These are phyloP conservation scores for Cryptococcus wingfieldii DNA, from an alignment of 1,284 basidiomycete species.

Conservation along the genomic window DNA sequence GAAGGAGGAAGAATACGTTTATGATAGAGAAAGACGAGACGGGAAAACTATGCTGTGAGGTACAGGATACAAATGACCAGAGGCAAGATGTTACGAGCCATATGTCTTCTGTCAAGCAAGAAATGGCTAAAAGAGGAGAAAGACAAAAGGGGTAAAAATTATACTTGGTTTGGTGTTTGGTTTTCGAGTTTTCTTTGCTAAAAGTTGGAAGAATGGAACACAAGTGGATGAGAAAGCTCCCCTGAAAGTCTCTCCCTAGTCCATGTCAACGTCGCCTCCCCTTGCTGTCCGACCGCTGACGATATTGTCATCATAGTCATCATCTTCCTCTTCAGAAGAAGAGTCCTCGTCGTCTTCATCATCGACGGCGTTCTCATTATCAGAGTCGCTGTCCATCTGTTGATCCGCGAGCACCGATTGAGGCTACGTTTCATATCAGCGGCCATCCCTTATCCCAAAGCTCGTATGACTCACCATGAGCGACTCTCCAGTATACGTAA, in stretches of 20 bases:
- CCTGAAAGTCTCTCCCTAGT: conserved; percentile 10
- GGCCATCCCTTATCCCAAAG: no score
- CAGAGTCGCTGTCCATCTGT: conserved; percentile 47
- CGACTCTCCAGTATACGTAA: conserved; percentile 83
- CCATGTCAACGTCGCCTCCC: conserved; percentile 48
- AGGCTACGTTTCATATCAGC: conserved; percentile 19
- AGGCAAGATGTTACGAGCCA: neutral
- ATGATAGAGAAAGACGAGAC: no score
- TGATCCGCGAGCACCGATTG: conserved; percentile 50
- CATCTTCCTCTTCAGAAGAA: conserved; percentile 32
- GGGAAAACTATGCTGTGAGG: neutral
- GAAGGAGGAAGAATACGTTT: no score
- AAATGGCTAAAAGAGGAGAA: neutral
- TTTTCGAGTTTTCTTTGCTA: neutral
- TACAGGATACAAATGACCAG: neutral
- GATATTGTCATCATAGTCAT: conserved; percentile 44
- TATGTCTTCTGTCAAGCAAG: no score
- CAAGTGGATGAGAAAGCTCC: neutral
- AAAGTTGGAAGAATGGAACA: neutral
- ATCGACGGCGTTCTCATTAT: conserved; percentile 49
- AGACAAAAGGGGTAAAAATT: neutral
- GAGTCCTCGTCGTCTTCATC: conserved; percentile 39
- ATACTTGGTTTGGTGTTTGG: conserved; percentile 5
- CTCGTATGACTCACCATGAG: conserved; percentile 50
- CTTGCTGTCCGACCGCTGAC: conserved; percentile 42